phyloP scores from a whole-genome alignment of 2,329 filamentous ascomycete species.

The Clonostachys solani region DNA sequence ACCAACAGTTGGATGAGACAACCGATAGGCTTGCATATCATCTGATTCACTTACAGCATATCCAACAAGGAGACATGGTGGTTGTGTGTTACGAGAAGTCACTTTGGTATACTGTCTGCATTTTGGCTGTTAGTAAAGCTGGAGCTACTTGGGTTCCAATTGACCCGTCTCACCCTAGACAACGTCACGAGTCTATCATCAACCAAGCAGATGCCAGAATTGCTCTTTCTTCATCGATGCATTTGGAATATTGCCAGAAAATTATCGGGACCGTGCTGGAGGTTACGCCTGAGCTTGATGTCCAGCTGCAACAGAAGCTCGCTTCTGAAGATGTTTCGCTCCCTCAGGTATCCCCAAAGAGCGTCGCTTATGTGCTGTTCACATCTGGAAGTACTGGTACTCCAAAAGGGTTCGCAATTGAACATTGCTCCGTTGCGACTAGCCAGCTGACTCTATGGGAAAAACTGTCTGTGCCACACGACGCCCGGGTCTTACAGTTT shows the following conservation, averaged over 20 bases:
- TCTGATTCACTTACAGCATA: constrained; percentile 12
- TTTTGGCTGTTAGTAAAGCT: constrained; percentile 4
- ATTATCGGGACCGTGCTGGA: background rate
- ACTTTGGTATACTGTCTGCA: constrained; percentile 1
- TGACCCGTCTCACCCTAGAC: constrained; percentile 2
- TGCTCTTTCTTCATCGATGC: background rate
- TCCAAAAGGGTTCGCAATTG: constrained; percentile 7
- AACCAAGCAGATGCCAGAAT: background rate
- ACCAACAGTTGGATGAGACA: constrained; percentile 24
- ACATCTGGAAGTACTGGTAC: constrained; percentile 7
- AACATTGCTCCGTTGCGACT: background rate
- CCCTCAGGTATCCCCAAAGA: background rate
- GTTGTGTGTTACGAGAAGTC: constrained; percentile 5
- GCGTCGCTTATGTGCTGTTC: constrained; percentile 8
- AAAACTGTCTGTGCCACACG: background rate
- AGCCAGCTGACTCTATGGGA: background rate
- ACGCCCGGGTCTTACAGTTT: constrained; percentile 19
- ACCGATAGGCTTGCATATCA: constrained; percentile 29
- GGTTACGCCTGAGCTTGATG: constrained; percentile 14
- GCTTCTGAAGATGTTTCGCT: too few relatives aligned
- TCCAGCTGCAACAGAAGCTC: background rate
- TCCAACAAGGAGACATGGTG: background rate
- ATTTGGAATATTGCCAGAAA: background rate
- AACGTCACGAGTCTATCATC: constrained; percentile 1
- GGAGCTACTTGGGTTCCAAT: constrained; percentile 3